These are phyloP conservation scores for Phytophthora crassamura DNA, from an alignment of 352 stramenopile species.

Conservation along the genomic window DNA sequence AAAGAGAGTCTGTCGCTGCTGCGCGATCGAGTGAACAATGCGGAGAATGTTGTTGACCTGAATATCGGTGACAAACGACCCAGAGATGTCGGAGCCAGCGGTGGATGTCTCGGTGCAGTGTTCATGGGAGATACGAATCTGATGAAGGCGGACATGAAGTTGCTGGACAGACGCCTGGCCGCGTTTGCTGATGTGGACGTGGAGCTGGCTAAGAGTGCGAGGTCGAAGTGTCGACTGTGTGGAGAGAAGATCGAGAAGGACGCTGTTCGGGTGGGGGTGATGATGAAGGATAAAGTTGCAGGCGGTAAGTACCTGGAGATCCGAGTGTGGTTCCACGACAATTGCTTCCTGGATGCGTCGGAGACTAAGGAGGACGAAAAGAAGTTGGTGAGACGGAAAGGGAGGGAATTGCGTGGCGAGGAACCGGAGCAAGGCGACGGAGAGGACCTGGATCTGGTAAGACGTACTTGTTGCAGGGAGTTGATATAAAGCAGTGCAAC, in stretches of 20 bases:
- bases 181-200: constrained; percentile 52
- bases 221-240: constrained; percentile 68
- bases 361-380: constrained; percentile 52
- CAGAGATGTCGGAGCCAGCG: neutral
- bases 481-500: neutral
- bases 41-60: constrained; percentile 14
- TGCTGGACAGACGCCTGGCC: constrained; percentile 51
- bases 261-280: constrained; percentile 59
- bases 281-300: constrained; percentile 50
- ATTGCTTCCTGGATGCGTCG: constrained; percentile 50
- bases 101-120: constrained; percentile 58
- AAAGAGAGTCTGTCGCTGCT: constrained; percentile 60
- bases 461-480: neutral
- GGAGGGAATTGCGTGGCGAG: constrained; percentile 14
- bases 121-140: constrained; percentile 87
- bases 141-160: constrained; percentile 60
- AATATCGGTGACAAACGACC: constrained; percentile 17
- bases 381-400: constrained; percentile 34
- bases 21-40: constrained; percentile 47
- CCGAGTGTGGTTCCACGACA: constrained; percentile 63
- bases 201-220: constrained; percentile 55
- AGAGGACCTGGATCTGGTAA: constrained; percentile 34
- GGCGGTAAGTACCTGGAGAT: constrained; percentile 58
- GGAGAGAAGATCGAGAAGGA: constrained; percentile 52
- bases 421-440: constrained; percentile 2